phyloP scores from a whole-genome alignment of 1,284 basidiomycete species.

The Neotropicomus parvogracilis region DNA sequence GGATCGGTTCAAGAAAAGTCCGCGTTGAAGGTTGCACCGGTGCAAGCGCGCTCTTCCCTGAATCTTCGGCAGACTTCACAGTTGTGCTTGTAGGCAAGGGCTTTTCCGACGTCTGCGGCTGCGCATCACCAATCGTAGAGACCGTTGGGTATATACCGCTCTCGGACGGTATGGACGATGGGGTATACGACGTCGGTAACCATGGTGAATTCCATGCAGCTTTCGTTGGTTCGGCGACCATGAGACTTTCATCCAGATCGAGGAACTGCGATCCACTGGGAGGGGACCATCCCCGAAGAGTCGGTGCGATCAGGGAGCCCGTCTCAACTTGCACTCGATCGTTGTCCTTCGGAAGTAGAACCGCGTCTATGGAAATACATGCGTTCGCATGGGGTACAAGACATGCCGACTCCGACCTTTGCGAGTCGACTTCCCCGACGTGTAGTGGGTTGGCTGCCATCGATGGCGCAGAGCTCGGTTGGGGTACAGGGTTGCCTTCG shows the following conservation, averaged over 20 bases:
- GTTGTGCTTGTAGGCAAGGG: background rate
- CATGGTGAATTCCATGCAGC: slow-evolving; percentile 10
- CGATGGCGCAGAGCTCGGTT: background rate
- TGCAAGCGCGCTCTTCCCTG: background rate
- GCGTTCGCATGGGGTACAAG: background rate
- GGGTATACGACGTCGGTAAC: slow-evolving; percentile 1
- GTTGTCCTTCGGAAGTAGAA: background rate
- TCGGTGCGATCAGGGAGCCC: background rate
- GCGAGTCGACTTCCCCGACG: background rate
- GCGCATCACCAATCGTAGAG: background rate
- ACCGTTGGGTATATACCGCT: background rate
- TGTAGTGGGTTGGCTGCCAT: background rate
- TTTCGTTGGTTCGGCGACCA: slow-evolving; percentile 7
- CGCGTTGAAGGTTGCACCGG: background rate
- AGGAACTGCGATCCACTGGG: slow-evolving; percentile 26
- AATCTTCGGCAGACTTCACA: background rate
- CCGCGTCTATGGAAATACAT: background rate
- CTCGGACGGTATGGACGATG: background rate
- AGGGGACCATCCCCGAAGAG: slow-evolving; percentile 26
- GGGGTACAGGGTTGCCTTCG: slow-evolving; percentile 9
- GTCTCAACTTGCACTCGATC: background rate
- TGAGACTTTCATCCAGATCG: slow-evolving; percentile 23
- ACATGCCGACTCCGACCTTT: background rate
- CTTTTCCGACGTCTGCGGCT: background rate
- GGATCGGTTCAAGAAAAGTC: slow-evolving; percentile 4